Conservation (phyloP, 129 eudicot genomes). For the Flaveria robusta region DNA sequence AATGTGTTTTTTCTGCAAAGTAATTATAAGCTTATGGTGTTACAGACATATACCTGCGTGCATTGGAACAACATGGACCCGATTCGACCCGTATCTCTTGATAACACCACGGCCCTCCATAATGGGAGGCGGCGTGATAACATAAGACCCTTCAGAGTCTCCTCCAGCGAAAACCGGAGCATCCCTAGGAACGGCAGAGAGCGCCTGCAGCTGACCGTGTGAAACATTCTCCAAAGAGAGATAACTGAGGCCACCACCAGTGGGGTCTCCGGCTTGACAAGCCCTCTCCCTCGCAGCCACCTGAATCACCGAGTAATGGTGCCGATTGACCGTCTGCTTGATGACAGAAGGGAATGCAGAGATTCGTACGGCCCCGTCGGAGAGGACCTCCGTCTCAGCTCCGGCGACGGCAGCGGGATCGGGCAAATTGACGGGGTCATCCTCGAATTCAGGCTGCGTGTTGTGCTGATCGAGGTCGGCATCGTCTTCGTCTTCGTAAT, state of each 20-base stretch:
- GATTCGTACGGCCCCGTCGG: constrained; percentile 50
- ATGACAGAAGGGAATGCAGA: constrained; percentile 69
- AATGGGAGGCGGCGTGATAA: constrained; percentile 69
- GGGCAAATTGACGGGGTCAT: constrained; percentile 38
- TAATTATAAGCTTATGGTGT: constrained; percentile 7
- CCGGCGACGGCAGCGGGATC: constrained; percentile 34
- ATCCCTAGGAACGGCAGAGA: constrained; percentile 75
- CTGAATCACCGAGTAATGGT: constrained; percentile 62
- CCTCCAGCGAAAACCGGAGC: constrained; percentile 48
- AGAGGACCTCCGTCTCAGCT: constrained; percentile 56
- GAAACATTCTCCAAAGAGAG: constrained; percentile 78
- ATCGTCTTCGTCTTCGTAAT: constrained; percentile 53
- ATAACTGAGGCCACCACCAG: constrained; percentile 28
- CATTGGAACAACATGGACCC: constrained; percentile 73
- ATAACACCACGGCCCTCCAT: constrained; percentile 72
- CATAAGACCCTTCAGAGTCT: constrained; percentile 54
- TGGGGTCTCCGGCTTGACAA: constrained; percentile 48
- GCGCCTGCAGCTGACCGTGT: constrained; percentile 83
- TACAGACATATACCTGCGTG: constrained; percentile 63
- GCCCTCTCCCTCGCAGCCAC: constrained; percentile 68
- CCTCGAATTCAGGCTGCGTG: constrained; percentile 39
- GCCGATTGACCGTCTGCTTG: constrained; percentile 57
- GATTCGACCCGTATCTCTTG: constrained; percentile 47
- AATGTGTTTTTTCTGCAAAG: background rate
- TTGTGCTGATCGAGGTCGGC: constrained; percentile 41